Percentiles rank a stretch among this genome's conserved stretches.
These are phyloP conservation scores for Nemania sp. DNA, from an alignment of 2,329 filamentous ascomycete species.

Conservation along the genomic window DNA sequence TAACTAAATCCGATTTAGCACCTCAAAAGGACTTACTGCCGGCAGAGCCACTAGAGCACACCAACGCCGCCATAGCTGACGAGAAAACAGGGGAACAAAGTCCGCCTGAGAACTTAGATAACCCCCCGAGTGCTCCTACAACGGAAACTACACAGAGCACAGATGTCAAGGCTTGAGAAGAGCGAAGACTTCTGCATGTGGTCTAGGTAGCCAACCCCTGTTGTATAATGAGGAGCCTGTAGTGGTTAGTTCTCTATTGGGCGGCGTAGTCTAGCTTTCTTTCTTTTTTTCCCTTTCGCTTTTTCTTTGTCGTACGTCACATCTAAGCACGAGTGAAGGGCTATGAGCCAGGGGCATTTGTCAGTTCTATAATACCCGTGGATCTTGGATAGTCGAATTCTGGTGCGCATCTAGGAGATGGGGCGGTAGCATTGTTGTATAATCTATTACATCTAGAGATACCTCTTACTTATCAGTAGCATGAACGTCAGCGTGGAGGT, in stretches of 20 bases:
- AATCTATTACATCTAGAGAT: conserved; percentile 31
- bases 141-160: conserved; percentile 39
- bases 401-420: conserved; percentile 26
- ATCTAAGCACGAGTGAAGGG: neutral
- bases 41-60: conserved; percentile 38
- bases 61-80: conserved; percentile 41
- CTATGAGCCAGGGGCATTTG: neutral
- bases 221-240: conserved; percentile 28
- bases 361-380: conserved; percentile 23
- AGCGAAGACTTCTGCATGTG: conserved; percentile 9
- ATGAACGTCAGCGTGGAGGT: conserved; percentile 4
- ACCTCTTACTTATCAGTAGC: conserved; percentile 18
- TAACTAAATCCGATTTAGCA: conserved; percentile 26
- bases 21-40: conserved; percentile 30
- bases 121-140: conserved; percentile 39
- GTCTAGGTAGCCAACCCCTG: neutral
- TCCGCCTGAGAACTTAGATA: conserved; percentile 42
- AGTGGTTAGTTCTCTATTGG: conserved; percentile 16
- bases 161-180: conserved; percentile 30
- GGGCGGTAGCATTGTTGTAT: conserved; percentile 25
- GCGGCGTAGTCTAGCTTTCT: conserved; percentile 19
- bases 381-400: conserved; percentile 1
- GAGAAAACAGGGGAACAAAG: conserved; percentile 38
- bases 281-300: conserved; percentile 1
- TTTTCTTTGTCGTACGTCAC: conserved; percentile 14